A percentile compares a stretch with the other conserved stretches of the same genome.
Conservation (phyloP, 2,329 filamentous ascomycete genomes). For the Cytospora mali region DNA sequence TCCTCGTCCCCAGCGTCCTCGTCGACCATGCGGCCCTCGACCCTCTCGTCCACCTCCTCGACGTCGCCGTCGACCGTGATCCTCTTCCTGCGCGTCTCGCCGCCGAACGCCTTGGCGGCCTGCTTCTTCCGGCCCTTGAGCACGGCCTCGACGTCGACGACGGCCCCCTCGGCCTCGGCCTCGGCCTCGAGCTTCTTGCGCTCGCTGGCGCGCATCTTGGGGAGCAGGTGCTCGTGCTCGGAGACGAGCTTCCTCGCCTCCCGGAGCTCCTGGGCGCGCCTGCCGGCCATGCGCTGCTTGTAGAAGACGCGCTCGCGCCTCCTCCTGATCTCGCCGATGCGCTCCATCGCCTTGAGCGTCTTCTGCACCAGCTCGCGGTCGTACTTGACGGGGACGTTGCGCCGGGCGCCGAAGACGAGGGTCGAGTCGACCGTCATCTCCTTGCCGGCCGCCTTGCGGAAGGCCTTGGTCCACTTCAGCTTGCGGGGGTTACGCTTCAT, state of each 20-base stretch:
- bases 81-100: slow-evolving; percentile 43
- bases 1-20: slow-evolving; percentile 37
- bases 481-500: slow-evolving; percentile 97
- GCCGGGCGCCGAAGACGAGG: slow-evolving; percentile 85
- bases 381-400: slow-evolving; percentile 95
- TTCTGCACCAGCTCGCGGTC: slow-evolving; percentile 87
- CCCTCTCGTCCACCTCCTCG: slow-evolving; percentile 32
- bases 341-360: slow-evolving; percentile 89
- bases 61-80: slow-evolving; percentile 45
- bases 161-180: slow-evolving; percentile 40
- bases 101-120: slow-evolving; percentile 42
- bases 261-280: slow-evolving; percentile 78
- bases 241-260: slow-evolving; percentile 84
- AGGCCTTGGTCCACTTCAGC: slow-evolving; percentile 91
- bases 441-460: slow-evolving; percentile 82
- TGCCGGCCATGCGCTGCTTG: slow-evolving; percentile 89
- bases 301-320: slow-evolving; percentile 90
- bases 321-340: slow-evolving; percentile 81
- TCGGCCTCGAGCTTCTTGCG: slow-evolving; percentile 38
- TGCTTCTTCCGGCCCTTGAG: slow-evolving; percentile 32
- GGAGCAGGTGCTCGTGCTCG: slow-evolving; percentile 90
- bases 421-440: slow-evolving; percentile 92
- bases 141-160: slow-evolving; percentile 37
- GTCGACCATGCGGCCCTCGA: slow-evolving; percentile 30
- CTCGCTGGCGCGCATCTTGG: slow-evolving; percentile 68